Evolutionary conservation across 108 stramenopile genomes (phyloP), one percentile per base, ranked within the genome.

Genomic region (Stephanodiscus minutulus): DNA sequence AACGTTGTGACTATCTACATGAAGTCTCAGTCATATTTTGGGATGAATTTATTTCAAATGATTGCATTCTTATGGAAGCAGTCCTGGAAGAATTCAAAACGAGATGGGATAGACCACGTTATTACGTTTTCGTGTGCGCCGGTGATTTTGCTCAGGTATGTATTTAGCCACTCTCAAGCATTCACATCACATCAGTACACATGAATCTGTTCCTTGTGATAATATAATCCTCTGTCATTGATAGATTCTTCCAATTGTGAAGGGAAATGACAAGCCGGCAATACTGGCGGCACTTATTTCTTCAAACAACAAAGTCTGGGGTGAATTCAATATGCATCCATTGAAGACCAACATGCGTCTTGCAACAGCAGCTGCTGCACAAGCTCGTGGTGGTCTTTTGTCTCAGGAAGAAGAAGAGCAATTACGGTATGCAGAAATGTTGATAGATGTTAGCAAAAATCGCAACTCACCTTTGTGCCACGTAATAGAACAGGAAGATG

Each of bases 121-220:
- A 33, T 33, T 33, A 33, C 31, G n/a, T n/a, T n/a, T n/a, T n/a
- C n/a, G n/a, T n/a, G n/a, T n/a, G n/a, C n/a, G n/a, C n/a, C n/a
- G n/a, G n/a, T n/a, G n/a, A n/a, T n/a, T n/a, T n/a, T 52, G 50
- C 50, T 24, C 50, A 52, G 50, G 50, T 52, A 52, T 20, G 50
- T 20, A 11, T 39, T 39, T 8, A 11, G 7, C 7, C 1, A 11
- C 7, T 39, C n/a, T n/a, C n/a, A n/a, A n/a, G n/a, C n/a, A n/a
- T n/a, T 39, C 11, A 39, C 18, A 52, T 52, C 18, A 48, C 15
- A 18, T 48, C 18, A 2, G 15, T 48, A 48, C 2, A 48, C 18
- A 48, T 48, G 2, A 48, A 48, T 48, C 18, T 5, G 18, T 48
- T 48, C 18, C 15, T 18, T 52, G 18, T 20, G 18, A 52, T 7